Base-by-base conservation (phyloP, 1,284 basidiomycete species). In the Sutorius eximius region DNA sequence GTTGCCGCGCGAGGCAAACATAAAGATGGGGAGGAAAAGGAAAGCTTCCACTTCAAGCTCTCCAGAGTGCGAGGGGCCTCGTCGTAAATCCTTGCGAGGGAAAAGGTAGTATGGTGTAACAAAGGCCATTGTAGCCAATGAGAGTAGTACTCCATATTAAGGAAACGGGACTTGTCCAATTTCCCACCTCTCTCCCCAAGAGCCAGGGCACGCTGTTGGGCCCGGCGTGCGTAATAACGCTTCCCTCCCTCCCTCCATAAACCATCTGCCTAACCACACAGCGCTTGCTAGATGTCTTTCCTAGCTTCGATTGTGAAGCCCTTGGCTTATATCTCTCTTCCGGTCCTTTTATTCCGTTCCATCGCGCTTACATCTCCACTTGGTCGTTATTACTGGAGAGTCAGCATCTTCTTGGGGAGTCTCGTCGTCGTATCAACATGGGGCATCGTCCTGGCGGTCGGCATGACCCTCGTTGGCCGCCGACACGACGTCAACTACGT, bases 401-500 rank as follows among this genome's bases (percentile, higher is more conserved):
- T 88, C 41, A 78, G 80, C 11, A 65, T 93, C 49, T 98, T 94
- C 71, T 72, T 94, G 45, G 83, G 85, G 10, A 85, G 87, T 1
- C 70, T 98, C 46, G 85, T 85, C 18, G 77, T 88, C 29, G 84
- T 87, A 60, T 92, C 89, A 4, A 80, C 87, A 50, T 88, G 87
- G 78, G 92, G 92, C 43, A 79, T 91, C 45, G 67, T 93, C 45
- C 77, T 89, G 49, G 87, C 89, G 3, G 75, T 92, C 16, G 78
- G 85, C 16, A 82, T 95, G 74, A 79, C 83, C 8, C 65, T 91
- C 33, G 68, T 85, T 9, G 94, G 95, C 16, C 79, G 85, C 65
- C 79, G 89, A 18, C 85, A 87, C 69, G 91, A 98, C 71, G 91
- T 91, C 65, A 93, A 96, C 75, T 89, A 82, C 64, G 77, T 91